Percentiles rank a stretch among this genome's conserved stretches.
Evolutionary conservation across 2,329 filamentous ascomycete genomes (phyloP).

Genomic region (Thielaviopsis ethacetica): DNA sequence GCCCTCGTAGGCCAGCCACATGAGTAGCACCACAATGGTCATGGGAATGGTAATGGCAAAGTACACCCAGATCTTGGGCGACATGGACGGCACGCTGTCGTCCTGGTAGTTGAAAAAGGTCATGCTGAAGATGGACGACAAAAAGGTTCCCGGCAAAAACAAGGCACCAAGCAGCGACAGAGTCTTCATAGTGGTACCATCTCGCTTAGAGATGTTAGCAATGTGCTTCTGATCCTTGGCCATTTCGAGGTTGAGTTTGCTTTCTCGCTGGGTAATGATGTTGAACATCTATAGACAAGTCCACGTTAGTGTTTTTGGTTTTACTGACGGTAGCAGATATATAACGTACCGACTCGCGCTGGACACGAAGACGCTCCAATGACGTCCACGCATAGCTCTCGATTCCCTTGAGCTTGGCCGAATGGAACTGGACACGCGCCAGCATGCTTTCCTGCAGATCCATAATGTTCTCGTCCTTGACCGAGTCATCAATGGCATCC

Average conservation of each 20-base stretch:
- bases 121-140: slow-evolving; percentile 49
- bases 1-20: slow-evolving; percentile 39
- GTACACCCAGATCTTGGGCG: slow-evolving; percentile 43
- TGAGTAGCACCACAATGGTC: slow-evolving; percentile 35
- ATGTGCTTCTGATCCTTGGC: slow-evolving; percentile 42
- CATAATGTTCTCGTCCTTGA: slow-evolving; percentile 8
- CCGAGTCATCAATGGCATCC: slow-evolving; percentile 14
- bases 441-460: slow-evolving; percentile 34
- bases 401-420: slow-evolving; percentile 41
- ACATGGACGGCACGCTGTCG: slow-evolving; percentile 27
- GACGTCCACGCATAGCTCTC: slow-evolving; percentile 48
- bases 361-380: slow-evolving; percentile 42
- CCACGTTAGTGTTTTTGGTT: background rate
- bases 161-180: slow-evolving; percentile 46
- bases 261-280: slow-evolving; percentile 49
- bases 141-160: slow-evolving; percentile 45
- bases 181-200: slow-evolving; percentile 49
- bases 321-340: background rate
- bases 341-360: slow-evolving; percentile 39
- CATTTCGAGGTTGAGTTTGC: slow-evolving; percentile 46
- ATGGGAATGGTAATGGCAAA: slow-evolving; percentile 44
- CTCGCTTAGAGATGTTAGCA: slow-evolving; percentile 42
- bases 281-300: slow-evolving; percentile 40
- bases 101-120: slow-evolving; percentile 48
- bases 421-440: slow-evolving; percentile 41